Conservation (phyloP, 2,329 filamentous ascomycete species). For the Botryotinia calthae region DNA sequence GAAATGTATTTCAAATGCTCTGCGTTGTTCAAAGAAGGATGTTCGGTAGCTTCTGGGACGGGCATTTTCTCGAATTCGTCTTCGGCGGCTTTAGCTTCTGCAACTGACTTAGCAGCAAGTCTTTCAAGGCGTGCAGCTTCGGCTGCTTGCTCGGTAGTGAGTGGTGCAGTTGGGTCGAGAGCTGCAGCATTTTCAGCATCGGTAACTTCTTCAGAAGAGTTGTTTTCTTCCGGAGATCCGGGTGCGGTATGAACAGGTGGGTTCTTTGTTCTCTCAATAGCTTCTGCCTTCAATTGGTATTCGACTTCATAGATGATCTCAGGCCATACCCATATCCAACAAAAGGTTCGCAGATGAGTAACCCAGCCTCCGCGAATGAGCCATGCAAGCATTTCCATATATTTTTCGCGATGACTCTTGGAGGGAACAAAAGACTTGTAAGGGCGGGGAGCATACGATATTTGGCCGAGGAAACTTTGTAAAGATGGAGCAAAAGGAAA, state of each 20-base stretch:
- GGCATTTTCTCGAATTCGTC: conserved; percentile 36
- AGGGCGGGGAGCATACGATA: conserved; percentile 76
- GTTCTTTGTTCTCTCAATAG: conserved; percentile 38
- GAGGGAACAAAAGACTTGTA: conserved; percentile 84
- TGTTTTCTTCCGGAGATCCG: conserved; percentile 13
- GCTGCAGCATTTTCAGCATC: conserved; percentile 18
- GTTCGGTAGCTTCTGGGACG: conserved; percentile 48
- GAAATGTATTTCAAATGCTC: conserved; percentile 55
- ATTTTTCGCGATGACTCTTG: conserved; percentile 81
- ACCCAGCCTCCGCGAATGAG: conserved; percentile 91
- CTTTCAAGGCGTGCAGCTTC: conserved; percentile 61
- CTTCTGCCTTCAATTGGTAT: conserved; percentile 63
- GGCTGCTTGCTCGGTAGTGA: conserved; percentile 55
- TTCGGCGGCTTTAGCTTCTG: conserved; percentile 47
- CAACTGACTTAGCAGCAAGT: conserved; percentile 54
- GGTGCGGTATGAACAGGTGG: conserved; percentile 28
- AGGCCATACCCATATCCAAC: conserved; percentile 79
- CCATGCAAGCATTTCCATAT: conserved; percentile 91
- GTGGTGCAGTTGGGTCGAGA: conserved; percentile 37
- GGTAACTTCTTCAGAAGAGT: conserved; percentile 20
- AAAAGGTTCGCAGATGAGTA: conserved; percentile 87
- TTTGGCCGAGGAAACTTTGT: conserved; percentile 79
- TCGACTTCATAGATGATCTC: conserved; percentile 81
- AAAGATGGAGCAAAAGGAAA: conserved; percentile 84
- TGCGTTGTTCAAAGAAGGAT: conserved; percentile 57